Evolutionary conservation across 352 stramenopile genomes (phyloP).

Genomic region (Pythium myriotylum): DNA sequence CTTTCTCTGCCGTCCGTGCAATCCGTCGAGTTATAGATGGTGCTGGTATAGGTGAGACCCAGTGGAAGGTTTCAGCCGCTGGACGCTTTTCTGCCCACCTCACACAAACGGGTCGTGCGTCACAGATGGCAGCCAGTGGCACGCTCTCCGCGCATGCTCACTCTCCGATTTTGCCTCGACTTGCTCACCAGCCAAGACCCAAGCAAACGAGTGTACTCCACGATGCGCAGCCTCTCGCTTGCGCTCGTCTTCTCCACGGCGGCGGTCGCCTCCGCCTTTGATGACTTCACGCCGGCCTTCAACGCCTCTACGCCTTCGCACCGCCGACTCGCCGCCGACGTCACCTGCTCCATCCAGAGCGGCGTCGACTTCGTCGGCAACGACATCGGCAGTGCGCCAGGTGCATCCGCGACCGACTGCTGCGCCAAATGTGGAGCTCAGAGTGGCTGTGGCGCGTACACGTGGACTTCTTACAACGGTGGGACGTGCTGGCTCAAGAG

Average conservation of each 20-base stretch:
- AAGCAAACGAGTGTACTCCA: no score
- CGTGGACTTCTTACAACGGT: constrained; percentile 50
- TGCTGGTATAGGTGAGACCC: no score
- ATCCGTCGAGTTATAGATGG: no score
- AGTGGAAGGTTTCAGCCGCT: no score
- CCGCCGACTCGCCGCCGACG: background rate
- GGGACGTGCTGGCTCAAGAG: constrained; percentile 66
- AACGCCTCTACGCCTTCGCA: background rate
- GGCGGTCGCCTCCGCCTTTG: background rate
- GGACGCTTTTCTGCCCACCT: no score
- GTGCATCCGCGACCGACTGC: constrained; percentile 1
- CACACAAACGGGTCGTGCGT: no score
- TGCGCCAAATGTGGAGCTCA: background rate
- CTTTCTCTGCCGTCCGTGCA: no score
- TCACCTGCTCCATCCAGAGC: constrained; percentile 4
- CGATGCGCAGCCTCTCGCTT: background rate
- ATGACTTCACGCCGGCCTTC: background rate
- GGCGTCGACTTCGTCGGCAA: constrained; percentile 14
- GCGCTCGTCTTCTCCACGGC: background rate
- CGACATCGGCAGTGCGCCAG: constrained; percentile 9
- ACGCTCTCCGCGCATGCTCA: no score
- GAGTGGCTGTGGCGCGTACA: constrained; percentile 13
- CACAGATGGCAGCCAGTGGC: no score
- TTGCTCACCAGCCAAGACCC: no score
- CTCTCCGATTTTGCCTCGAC: no score